A percentile compares a stretch with the other conserved stretches of the same genome.
These are phyloP conservation scores for Trifolium dubium DNA, from an alignment of 306 rosid genomes.

Conservation along the genomic window DNA sequence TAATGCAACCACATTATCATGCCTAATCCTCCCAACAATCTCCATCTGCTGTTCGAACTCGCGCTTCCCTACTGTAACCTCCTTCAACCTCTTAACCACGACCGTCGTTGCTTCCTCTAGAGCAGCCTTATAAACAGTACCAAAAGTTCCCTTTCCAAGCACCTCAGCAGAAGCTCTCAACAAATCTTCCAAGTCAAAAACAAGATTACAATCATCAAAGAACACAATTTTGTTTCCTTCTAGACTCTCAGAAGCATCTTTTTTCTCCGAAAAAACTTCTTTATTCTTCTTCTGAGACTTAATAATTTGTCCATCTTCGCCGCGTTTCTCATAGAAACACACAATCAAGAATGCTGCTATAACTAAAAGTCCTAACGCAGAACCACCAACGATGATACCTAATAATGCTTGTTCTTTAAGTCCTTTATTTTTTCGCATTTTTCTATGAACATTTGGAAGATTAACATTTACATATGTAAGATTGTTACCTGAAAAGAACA, in stretches of 20 bases:
- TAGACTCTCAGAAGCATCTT: conserved; percentile 49
- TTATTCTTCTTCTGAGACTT: conserved; percentile 61
- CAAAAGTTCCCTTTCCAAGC: conserved; percentile 88
- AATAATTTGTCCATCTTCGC: conserved; percentile 30
- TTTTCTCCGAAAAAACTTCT: conserved; percentile 45
- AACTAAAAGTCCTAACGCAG: conserved; percentile 53
- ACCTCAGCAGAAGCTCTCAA: conserved; percentile 94
- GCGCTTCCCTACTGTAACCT: conserved; percentile 67
- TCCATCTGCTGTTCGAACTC: conserved; percentile 92
- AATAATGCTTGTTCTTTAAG: conserved; percentile 61
- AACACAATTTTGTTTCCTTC: conserved; percentile 64
- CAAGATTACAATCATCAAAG: conserved; percentile 68
- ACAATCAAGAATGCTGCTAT: conserved; percentile 54
- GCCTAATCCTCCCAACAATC: conserved; percentile 68
- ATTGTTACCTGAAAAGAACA: conserved; percentile 68
- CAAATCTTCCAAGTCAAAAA: conserved; percentile 86
- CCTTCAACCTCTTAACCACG: conserved; percentile 87
- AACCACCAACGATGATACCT: conserved; percentile 65
- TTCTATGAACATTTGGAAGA: conserved; percentile 47
- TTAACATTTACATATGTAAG: conserved; percentile 47
- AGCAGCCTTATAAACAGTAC: conserved; percentile 85
- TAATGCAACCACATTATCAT: conserved; percentile 69
- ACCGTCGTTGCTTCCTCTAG: conserved; percentile 74
- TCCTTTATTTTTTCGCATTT: conserved; percentile 49
- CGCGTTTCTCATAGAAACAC: conserved; percentile 43